Percentiles rank a stretch among this genome's conserved stretches.
Evolutionary conservation across 108 stramenopile species (phyloP).

Genomic region (Bacterosira constricta): DNA sequence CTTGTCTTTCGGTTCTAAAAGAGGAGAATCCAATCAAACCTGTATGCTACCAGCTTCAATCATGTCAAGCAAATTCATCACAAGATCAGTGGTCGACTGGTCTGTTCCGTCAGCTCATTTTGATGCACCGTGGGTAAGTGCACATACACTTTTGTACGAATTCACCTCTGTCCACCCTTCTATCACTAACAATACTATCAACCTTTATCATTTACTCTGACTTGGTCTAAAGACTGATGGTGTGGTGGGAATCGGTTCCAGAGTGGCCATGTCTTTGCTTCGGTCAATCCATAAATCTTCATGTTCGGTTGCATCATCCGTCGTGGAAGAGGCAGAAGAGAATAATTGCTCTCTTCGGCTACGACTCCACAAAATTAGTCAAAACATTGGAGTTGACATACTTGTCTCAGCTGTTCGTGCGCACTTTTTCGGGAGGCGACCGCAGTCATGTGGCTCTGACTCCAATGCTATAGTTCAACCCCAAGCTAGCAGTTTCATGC

Average conservation of each 20-base stretch:
- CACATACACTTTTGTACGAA: not conserved
- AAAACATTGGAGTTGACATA: constrained; percentile 20
- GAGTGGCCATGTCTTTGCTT: constrained; percentile 11
- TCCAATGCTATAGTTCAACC: constrained; percentile 1
- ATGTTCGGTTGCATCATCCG: constrained; percentile 1
- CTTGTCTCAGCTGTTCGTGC: constrained; percentile 18
- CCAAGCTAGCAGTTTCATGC: constrained; percentile 15
- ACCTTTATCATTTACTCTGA: not conserved
- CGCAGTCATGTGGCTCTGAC: not conserved
- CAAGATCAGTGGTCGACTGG: constrained; percentile 32
- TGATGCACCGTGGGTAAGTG: constrained; percentile 25
- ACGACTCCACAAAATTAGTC: constrained; percentile 10
- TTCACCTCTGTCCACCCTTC: no score
- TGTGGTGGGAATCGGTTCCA: constrained; percentile 18
- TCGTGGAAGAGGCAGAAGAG: not conserved
- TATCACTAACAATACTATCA: not conserved
- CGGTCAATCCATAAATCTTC: constrained; percentile 7
- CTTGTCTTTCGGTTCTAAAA: no score
- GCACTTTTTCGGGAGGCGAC: constrained; percentile 28
- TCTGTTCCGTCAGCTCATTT: constrained; percentile 23
- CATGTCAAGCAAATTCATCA: constrained; percentile 20
- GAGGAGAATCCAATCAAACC: not conserved
- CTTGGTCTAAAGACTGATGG: constrained; percentile 43
- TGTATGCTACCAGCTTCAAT: not conserved
- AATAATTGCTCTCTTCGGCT: not conserved